A percentile compares a stretch with the other conserved stretches of the same genome.
phyloP scores from a whole-genome alignment of 208 protist species.

The Lotmaria passim region DNA sequence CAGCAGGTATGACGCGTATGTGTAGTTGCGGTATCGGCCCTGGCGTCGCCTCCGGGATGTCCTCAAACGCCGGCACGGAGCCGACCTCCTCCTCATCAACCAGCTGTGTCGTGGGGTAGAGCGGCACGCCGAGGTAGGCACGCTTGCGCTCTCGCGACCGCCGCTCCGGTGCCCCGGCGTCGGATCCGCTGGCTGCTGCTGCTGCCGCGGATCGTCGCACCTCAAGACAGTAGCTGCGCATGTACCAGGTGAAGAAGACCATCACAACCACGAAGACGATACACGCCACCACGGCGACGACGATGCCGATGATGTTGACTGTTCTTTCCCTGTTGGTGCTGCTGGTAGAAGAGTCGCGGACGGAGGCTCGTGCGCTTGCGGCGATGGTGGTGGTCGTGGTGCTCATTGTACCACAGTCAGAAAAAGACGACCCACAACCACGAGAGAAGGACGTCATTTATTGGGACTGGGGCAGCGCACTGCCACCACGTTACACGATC shows the following conservation, averaged over 20 bases:
- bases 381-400: slow-evolving; percentile 9
- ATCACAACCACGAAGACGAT: neutral
- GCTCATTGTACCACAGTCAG: too few species aligned
- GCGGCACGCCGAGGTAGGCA: slow-evolving; percentile 1
- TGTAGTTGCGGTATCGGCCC: neutral
- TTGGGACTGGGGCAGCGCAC: too few species aligned
- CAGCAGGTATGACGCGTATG: neutral
- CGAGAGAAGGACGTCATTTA: too few species aligned
- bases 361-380: too few species aligned
- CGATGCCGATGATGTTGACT: slow-evolving; percentile 7
- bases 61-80: slow-evolving; percentile 1
- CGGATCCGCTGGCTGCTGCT: neutral
- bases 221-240: too few species aligned
- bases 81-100: slow-evolving; percentile 6
- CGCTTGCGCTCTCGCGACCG: neutral
- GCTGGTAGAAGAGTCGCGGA: neutral
- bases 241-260: too few species aligned
- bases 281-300: neutral
- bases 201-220: too few species aligned
- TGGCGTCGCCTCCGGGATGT: slow-evolving; percentile 3
- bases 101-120: slow-evolving; percentile 8
- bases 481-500: too few species aligned
- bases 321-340: neutral
- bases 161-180: neutral
- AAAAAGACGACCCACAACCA: too few species aligned